Conservation (phyloP, 352 stramenopile species). For the Globisporangium parvum region DNA sequence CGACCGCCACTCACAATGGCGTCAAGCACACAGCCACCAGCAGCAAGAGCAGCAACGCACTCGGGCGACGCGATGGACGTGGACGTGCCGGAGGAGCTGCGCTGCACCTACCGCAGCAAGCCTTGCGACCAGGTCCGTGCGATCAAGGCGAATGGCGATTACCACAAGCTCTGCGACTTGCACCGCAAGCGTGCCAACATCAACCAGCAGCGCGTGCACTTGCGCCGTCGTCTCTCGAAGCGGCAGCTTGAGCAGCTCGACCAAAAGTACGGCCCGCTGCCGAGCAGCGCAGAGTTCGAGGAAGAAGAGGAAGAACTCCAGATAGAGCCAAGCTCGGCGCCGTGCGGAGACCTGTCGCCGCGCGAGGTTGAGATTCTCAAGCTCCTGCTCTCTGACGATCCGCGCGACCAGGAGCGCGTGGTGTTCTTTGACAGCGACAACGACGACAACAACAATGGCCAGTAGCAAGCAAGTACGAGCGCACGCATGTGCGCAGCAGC, state of each 20-base stretch:
- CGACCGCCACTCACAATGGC: neutral
- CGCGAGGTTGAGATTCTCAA: slow-evolving; percentile 11
- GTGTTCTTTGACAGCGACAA: neutral
- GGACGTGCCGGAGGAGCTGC: slow-evolving; percentile 2
- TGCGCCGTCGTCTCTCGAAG: slow-evolving; percentile 12
- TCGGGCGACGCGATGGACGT: neutral
- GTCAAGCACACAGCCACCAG: neutral
- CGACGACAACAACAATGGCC: slow-evolving; percentile 4
- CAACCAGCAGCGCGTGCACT: slow-evolving; percentile 17
- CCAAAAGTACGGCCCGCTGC: slow-evolving; percentile 11
- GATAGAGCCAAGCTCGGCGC: slow-evolving; percentile 12
- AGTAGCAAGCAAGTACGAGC: neutral
- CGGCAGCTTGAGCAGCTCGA: slow-evolving; percentile 13
- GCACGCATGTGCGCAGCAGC: neutral
- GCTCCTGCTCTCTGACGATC: slow-evolving; percentile 10
- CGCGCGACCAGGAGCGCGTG: slow-evolving; percentile 3
- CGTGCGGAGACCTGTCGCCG: slow-evolving; percentile 8
- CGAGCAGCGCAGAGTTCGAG: slow-evolving; percentile 1
- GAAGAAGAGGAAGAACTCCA: neutral
- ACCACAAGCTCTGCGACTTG: slow-evolving; percentile 24
- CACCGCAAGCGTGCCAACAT: slow-evolving; percentile 21
- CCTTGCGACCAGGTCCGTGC: slow-evolving; percentile 34
- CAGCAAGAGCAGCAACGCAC: neutral
- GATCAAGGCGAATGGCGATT: slow-evolving; percentile 26
- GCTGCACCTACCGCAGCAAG: slow-evolving; percentile 38